A percentile compares a stretch with the other conserved stretches of the same genome.
phyloP scores from a whole-genome alignment of 2,329 filamentous ascomycete genomes.

The Colletotrichum sp. region DNA sequence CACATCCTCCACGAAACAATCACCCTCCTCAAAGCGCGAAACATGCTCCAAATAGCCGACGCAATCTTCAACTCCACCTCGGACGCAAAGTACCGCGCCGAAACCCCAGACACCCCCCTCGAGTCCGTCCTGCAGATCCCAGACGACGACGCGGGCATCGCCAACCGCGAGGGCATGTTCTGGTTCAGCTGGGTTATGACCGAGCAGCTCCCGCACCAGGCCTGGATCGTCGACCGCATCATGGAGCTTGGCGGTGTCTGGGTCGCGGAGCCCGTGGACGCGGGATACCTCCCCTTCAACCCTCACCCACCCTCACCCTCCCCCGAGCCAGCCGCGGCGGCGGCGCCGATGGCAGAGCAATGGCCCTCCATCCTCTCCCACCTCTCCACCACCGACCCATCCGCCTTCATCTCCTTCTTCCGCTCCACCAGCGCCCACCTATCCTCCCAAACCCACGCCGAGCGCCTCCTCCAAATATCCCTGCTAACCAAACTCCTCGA shows the following conservation, averaged over 20 bases:
- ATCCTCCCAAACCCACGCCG: not conserved
- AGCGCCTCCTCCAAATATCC: not conserved
- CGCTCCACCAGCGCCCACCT: not conserved
- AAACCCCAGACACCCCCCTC: not conserved
- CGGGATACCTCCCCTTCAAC: not conserved
- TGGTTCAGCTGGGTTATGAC: not conserved
- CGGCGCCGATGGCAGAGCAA: not conserved
- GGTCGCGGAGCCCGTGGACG: not conserved
- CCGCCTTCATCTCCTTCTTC: not conserved
- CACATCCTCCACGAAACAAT: not conserved
- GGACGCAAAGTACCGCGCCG: not conserved
- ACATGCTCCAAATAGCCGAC: accelerated
- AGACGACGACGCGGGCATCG: accelerated
- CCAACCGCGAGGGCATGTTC: not conserved
- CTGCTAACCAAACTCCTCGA: not conserved
- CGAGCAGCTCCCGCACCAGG: not conserved
- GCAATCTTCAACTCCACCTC: not conserved
- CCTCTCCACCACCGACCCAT: not conserved
- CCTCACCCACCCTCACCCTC: not conserved
- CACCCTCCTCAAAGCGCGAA: accelerated
- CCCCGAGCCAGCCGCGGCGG: too few species aligned
- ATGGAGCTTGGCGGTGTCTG: not conserved
- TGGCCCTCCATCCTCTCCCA: not conserved
- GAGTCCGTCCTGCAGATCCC: not conserved
- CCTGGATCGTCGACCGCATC: not conserved